These are phyloP conservation scores for Dactylellina leptospora DNA, from an alignment of 2,329 filamentous ascomycete genomes.

Conservation along the genomic window DNA sequence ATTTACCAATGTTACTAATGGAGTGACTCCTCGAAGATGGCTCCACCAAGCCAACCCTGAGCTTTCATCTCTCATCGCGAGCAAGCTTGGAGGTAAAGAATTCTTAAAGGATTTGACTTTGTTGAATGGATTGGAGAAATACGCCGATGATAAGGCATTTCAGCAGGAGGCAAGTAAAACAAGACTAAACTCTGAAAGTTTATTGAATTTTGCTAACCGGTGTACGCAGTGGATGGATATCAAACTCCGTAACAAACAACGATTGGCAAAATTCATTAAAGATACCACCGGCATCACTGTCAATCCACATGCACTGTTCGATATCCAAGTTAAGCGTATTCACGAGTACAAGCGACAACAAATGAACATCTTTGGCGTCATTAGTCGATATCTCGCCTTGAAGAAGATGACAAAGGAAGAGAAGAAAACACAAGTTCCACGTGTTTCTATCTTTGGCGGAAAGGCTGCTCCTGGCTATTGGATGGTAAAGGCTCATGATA, in stretches of 20 bases:
- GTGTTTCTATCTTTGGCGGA: conserved; percentile 95
- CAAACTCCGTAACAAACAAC: conserved; percentile 94
- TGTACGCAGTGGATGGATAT: conserved; percentile 78
- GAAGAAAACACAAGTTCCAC: conserved; percentile 83
- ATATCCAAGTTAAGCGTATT: conserved; percentile 98
- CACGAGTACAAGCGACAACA: conserved; percentile 99
- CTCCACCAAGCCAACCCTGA: conserved; percentile 95
- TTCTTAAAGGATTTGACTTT: conserved; percentile 91
- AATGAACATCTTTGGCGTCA: conserved; percentile 98
- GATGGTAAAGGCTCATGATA: conserved; percentile 70
- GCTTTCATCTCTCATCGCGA: conserved; percentile 88
- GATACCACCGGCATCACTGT: conserved; percentile 79
- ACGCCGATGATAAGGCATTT: conserved; percentile 85
- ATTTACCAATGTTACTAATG: conserved; percentile 98
- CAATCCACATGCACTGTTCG: conserved; percentile 87
- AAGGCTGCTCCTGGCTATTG: conserved; percentile 98
- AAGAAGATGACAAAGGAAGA: conserved; percentile 85
- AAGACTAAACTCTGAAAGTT: neutral
- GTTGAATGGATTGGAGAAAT: conserved; percentile 85
- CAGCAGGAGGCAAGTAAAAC: conserved; percentile 70
- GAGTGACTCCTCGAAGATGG: conserved; percentile 95
- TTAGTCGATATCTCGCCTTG: conserved; percentile 88
- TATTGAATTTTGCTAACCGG: conserved; percentile 29
- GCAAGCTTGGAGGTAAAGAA: conserved; percentile 81
- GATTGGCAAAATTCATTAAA: conserved; percentile 90